Evolutionary conservation across 805 yeast genomes (phyloP), one percentile per base, ranked within the genome.

Genomic region (Wickerhamomyces canadensis): DNA sequence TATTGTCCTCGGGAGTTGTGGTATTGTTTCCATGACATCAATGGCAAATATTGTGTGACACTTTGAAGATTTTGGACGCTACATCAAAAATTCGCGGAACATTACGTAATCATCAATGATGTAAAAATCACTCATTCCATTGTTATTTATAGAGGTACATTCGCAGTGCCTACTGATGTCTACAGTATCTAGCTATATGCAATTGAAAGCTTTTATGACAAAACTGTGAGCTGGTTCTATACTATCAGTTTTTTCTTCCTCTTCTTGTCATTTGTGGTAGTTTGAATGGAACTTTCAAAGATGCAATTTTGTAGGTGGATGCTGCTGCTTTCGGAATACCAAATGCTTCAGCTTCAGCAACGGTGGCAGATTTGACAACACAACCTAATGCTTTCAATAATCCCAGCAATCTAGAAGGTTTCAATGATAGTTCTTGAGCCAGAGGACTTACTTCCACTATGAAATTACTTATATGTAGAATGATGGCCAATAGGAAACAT

Each of bases 311-410:
- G 62, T 83, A 81, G 27, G 77, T 70, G 9, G 76, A 58, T 12
- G 80, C 80, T 37, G 71, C 65, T 36, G 71, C 61, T 60, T 74
- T 80, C 34, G 83, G 75, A 41, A 83, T 69, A 22, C 82, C 83
- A 46, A 78, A 72, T 4, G 82, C 82, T 51, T 80, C 87, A 26
- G 86, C 86, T 61, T 81, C 83, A n/a, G 80, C 72, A 25, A 70
- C 76, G 15, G 88, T 74, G 24, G 86, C 79, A 36, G 77, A 71
- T 61, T 84, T 85, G 35, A 86, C 76, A 17, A 62, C 59, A 50
- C 96, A 91, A 42, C 98, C 98, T 43, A 91, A 62, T 12, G 88
- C 82, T 57, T 78, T 80, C 61, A 84, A 79, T 40, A 93, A 66
- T 24, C 74, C 75, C 4, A 70, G 74, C 40, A 87, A 62, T 53